Conservation (phyloP, 805 yeast genomes). For the Teunomyces pallodes region DNA sequence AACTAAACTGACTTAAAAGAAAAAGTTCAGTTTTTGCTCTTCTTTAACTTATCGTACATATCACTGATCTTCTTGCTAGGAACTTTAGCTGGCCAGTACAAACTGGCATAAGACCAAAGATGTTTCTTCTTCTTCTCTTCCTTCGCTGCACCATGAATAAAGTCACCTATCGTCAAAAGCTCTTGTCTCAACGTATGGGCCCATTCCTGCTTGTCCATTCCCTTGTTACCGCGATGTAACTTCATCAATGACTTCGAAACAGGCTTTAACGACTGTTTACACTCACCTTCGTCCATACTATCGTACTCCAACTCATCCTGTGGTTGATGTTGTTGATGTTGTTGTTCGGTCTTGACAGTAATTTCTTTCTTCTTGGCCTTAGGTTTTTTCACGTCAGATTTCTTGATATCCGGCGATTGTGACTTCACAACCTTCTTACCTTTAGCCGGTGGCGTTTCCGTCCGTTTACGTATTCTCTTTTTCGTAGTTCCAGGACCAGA, state of each 20-base stretch:
- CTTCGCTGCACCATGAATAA: conserved; percentile 46
- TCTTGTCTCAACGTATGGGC: conserved; percentile 67
- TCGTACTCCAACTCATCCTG: conserved; percentile 55
- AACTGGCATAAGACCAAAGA: conserved; percentile 79
- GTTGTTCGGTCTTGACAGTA: not conserved
- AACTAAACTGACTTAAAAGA: too few relatives aligned
- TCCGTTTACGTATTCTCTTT: conserved; percentile 5
- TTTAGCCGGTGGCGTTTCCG: conserved; percentile 11
- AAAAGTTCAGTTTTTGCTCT: not conserved
- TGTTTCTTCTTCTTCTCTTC: conserved; percentile 44
- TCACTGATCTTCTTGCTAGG: conserved; percentile 66
- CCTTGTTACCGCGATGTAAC: conserved; percentile 68
- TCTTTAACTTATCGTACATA: conserved; percentile 56
- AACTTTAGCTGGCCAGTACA: conserved; percentile 87
- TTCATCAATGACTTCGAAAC: conserved; percentile 65
- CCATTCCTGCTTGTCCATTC: conserved; percentile 75
- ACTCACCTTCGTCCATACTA: conserved; percentile 73
- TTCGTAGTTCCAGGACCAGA: conserved; percentile 8
- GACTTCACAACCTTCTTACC: conserved; percentile 10
- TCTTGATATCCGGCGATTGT: conserved; percentile 18
- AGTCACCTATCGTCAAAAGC: conserved; percentile 69
- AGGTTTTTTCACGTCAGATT: conserved; percentile 15
- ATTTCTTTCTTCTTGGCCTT: conserved; percentile 12
- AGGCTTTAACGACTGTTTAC: conserved; percentile 61
- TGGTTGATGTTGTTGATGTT: not conserved